Evolutionary conservation across 2,329 filamentous ascomycete genomes (phyloP).

Genomic region (Albifimbria verrucaria): DNA sequence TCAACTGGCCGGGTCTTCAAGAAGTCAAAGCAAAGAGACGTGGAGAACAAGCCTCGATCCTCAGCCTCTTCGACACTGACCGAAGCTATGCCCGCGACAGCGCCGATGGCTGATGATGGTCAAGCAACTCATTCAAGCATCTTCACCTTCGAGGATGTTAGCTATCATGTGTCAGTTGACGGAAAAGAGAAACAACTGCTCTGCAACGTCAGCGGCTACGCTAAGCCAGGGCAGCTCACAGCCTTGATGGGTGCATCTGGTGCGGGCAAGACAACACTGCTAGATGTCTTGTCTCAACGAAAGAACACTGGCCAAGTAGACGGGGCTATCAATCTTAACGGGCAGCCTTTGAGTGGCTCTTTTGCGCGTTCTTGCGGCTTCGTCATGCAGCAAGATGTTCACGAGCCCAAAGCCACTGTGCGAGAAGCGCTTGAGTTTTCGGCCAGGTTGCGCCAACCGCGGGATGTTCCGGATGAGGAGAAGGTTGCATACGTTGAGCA

Average conservation of each 20-base stretch:
- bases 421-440: constrained; percentile 64
- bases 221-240: constrained; percentile 75
- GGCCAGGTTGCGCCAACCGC: constrained; percentile 58
- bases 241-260: constrained; percentile 79
- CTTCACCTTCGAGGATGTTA: constrained; percentile 69
- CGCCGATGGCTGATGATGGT: constrained; percentile 42
- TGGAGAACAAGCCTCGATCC: constrained; percentile 31
- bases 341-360: constrained; percentile 52
- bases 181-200: constrained; percentile 28
- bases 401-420: constrained; percentile 61
- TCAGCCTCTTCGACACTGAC: too few relatives aligned
- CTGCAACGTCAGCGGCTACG: constrained; percentile 66
- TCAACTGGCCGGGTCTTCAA: constrained; percentile 70
- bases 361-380: constrained; percentile 78
- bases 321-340: constrained; percentile 38
- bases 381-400: constrained; percentile 60
- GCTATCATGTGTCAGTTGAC: constrained; percentile 63
- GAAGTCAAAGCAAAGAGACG: constrained; percentile 55
- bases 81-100: constrained; percentile 10
- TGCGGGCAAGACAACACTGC: constrained; percentile 78
- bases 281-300: constrained; percentile 73
- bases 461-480: constrained; percentile 51
- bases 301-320: constrained; percentile 74
- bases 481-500: constrained; percentile 65
- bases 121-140: constrained; percentile 60